Base-by-base conservation (phyloP, 2,329 filamentous ascomycete genomes). In the Talaromyces sp. region DNA sequence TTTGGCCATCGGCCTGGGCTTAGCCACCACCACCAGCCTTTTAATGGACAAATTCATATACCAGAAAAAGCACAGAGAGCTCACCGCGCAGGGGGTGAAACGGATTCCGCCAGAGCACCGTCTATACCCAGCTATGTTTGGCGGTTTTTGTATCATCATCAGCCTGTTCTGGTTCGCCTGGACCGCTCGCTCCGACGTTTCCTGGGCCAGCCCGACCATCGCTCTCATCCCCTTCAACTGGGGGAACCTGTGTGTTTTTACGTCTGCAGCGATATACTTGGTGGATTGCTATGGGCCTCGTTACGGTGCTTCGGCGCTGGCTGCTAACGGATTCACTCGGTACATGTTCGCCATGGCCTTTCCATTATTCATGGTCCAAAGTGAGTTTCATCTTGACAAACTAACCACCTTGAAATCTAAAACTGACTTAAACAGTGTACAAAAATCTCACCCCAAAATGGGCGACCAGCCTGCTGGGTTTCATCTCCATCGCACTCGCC, bases 1-100 rank as follows among this genome's bases (percentile, higher is more conserved):
- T 62, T 90, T 96, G 85, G 85, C 91, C 56, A 65, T 81, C 5
- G 90, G 90, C 53, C 84, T 90, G 36, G 9, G 57, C n/a, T 31
- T 61, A 72, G 88, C 65, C 18, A 61, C 62, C 14, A n/a, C 64
- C 31, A 64, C 67, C 36, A 66, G 67, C 63, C 66, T 68, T 56
- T 9, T 65, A 36, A 58, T 68, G 18, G 69, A 71, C 42, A 61
- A 60, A 31, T 57, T 53, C 5, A 34, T 62, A 9, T 63, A 63
- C 18, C 58, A 44, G 60, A 59, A 57, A 61, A 59, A 54, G 28
- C 47, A 54, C n/a, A 55, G 56, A 3, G 33, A 61, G 5, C 40
- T 55, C 30, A 47, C 59, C 4, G 42, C 47, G 31, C 55, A 56
- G 16, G 44, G 44, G 4, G 44, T 27, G 9, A 47, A 47, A 8